Evolutionary conservation across 805 yeast species (phyloP), one percentile per base, ranked within the genome.

Genomic region (Debaryomyces maramus): DNA sequence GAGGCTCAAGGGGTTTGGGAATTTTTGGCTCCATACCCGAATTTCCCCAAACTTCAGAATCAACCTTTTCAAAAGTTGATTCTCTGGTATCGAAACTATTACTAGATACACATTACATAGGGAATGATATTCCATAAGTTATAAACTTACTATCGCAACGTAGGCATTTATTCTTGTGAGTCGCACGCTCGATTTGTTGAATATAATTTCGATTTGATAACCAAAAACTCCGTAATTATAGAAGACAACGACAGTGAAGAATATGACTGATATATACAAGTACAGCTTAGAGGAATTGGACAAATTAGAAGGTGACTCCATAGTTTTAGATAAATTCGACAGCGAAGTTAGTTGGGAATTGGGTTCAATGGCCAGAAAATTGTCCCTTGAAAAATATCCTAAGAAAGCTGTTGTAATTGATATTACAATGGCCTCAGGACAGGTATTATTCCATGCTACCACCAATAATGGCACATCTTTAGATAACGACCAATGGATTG

Each of bases 401-500:
- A 29, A 41, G n/a, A 62, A 58, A 34, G 53, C 74, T 0, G 62
- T 77, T 17, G 72, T 72, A 8, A 71, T 79, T 41, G 79, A 78
- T 41, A 67, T 79, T 44, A 55, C 77, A 10, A 56, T 73, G 5
- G 46, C 70, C 4, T 58, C 63, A 17, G 80, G 79, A 3, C 77
- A 72, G 30, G 63, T 64, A 11, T 51, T 77, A 23, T 78, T 75
- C 63, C 77, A 76, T 43, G 47, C 72, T 5, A 62, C 57, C 17
- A 60, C 69, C 13, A 58, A 52, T 10, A 47, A 56, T 8, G 75
- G 72, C 1, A 56, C 73, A 9, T 48, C 62, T 8, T 56, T 61
- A n/a, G 83, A 77, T 46, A 78, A 79, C 43, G 83, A 78, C 43
- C 48, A 54, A 22, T 79, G 83, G 82, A 70, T 78, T 21, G 52